Conservation (phyloP, 805 yeast species). For the Dipodascopsis uninucleata region DNA sequence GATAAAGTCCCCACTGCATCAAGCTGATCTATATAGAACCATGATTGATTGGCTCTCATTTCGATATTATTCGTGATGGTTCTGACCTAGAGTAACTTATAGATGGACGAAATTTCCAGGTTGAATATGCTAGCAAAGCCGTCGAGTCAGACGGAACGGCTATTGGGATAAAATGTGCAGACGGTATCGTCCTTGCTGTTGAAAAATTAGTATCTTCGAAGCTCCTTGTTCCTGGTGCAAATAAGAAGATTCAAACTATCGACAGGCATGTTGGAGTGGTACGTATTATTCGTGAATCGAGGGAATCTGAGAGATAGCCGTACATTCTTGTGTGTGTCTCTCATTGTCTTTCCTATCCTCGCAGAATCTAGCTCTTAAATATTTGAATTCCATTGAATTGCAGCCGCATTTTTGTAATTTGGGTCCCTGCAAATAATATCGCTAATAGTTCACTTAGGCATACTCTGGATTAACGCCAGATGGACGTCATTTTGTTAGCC, state of each 20-base stretch:
- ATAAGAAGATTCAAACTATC: slow-evolving; percentile 85
- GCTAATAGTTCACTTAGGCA: slow-evolving; percentile 33
- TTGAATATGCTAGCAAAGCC: slow-evolving; percentile 95
- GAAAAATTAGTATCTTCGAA: slow-evolving; percentile 87
- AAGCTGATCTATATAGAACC: background rate
- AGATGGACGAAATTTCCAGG: slow-evolving; percentile 95
- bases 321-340: no score
- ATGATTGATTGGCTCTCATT: background rate
- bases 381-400: no score
- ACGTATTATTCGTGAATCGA: slow-evolving; percentile 6
- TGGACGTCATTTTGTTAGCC: slow-evolving; percentile 86
- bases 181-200: slow-evolving; percentile 96
- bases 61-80: background rate
- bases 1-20: slow-evolving; percentile 21
- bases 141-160: slow-evolving; percentile 97
- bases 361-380: no score
- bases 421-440: background rate
- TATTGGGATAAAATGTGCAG: slow-evolving; percentile 84
- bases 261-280: slow-evolving; percentile 91
- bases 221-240: slow-evolving; percentile 81
- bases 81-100: slow-evolving; percentile 36
- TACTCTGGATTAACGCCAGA: slow-evolving; percentile 96
- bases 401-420: no score
- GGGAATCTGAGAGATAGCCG: no score
- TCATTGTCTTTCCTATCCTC: no score